A percentile compares a stretch with the other conserved stretches of the same genome.
These are phyloP conservation scores for Fusarium phyllophilum DNA, from an alignment of 2,329 filamentous ascomycete genomes.

Conservation along the genomic window DNA sequence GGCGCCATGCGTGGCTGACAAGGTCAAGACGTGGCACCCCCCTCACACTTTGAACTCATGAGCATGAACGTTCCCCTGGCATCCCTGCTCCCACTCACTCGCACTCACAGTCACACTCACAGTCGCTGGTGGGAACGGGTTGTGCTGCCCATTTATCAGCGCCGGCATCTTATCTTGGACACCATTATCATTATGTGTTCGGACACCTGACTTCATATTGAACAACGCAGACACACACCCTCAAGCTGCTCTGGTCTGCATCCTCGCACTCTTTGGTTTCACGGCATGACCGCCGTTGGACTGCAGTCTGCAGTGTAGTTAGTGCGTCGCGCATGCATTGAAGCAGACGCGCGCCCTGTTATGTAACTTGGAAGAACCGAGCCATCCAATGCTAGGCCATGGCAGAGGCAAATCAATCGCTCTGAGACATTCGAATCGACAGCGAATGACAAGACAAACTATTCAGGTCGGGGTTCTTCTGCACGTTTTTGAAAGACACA, in stretches of 20 bases:
- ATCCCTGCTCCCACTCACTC: slow-evolving; percentile 4
- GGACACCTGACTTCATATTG: slow-evolving; percentile 20
- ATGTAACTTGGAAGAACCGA: slow-evolving; percentile 26
- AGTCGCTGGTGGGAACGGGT: slow-evolving; percentile 5
- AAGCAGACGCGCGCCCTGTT: slow-evolving; percentile 31
- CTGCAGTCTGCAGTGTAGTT: slow-evolving; percentile 11
- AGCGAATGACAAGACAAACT: not conserved
- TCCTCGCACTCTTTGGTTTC: slow-evolving; percentile 22
- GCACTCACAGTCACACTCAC: not conserved
- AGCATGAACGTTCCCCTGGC: slow-evolving; percentile 1
- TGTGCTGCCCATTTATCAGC: slow-evolving; percentile 20
- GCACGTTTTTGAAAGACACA: slow-evolving; percentile 3
- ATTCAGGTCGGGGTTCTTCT: not conserved
- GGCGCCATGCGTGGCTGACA: slow-evolving; percentile 19
- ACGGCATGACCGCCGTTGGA: slow-evolving; percentile 42
- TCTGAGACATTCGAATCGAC: not conserved
- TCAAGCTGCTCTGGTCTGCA: slow-evolving; percentile 5
- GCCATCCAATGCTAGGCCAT: not conserved
- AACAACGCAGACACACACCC: slow-evolving; percentile 36
- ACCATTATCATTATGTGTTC: slow-evolving; percentile 10
- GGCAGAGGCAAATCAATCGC: slow-evolving; percentile 2
- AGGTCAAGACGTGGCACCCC: slow-evolving; percentile 24
- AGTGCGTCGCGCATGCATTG: slow-evolving; percentile 35
- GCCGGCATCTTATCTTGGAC: slow-evolving; percentile 33
- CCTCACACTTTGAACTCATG: not conserved